These are phyloP conservation scores for Musa balbisiana DNA, from an alignment of 202 grass and related monocot species.

Conservation along the genomic window DNA sequence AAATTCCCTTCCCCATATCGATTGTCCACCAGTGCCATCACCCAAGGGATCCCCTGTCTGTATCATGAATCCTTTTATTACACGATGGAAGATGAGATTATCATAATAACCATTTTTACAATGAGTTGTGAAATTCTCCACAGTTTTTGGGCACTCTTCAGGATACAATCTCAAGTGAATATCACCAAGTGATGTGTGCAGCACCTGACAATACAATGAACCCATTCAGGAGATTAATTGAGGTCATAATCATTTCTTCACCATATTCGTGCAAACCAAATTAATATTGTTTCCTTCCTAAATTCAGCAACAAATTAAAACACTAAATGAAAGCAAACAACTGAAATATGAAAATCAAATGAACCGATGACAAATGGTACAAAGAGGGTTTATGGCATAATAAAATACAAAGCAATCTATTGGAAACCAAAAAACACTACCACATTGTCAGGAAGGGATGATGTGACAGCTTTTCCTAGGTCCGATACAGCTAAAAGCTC, in stretches of 20 bases:
- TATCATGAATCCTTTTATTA: constrained; percentile 97
- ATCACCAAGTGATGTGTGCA: constrained; percentile 96
- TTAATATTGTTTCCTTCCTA: neutral
- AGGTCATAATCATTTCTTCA: neutral
- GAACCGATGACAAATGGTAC: neutral
- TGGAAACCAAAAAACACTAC: constrained; percentile 27
- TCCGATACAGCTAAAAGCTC: constrained; percentile 96
- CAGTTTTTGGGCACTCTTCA: constrained; percentile 98
- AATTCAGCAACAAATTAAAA: neutral
- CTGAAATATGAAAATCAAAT: neutral
- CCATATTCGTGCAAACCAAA: neutral
- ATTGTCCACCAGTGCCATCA: constrained; percentile 96
- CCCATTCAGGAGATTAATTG: neutral
- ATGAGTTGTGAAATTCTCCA: constrained; percentile 99
- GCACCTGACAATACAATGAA: constrained; percentile 34
- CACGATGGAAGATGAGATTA: constrained; percentile 95
- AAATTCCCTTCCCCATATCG: constrained; percentile 95
- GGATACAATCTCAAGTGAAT: constrained; percentile 91
- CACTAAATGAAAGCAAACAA: neutral
- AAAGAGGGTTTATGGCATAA: neutral
- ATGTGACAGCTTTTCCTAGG: constrained; percentile 70
- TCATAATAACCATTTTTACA: constrained; percentile 94
- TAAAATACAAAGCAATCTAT: neutral
- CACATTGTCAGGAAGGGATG: constrained; percentile 90
- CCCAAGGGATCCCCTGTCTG: constrained; percentile 96